Evolutionary conservation across 768 basidiomycete species (phyloP).

Genomic region (Termitomyces sp.): DNA sequence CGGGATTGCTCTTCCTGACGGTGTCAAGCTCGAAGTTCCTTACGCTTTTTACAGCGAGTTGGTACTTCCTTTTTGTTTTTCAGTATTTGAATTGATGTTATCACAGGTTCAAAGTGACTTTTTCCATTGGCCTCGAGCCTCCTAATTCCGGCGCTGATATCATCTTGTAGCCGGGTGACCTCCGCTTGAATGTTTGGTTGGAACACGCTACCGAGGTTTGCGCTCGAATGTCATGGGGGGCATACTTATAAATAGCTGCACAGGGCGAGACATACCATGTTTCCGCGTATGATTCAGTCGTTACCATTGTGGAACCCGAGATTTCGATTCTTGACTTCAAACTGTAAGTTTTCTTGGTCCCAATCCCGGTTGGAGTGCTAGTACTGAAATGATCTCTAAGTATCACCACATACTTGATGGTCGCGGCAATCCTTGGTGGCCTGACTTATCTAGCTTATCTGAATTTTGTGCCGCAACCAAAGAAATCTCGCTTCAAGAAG

Average conservation of each 20-base stretch:
- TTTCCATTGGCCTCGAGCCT: not conserved
- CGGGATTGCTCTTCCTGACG: slow-evolving; percentile 45
- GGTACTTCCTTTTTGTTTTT: slow-evolving; percentile 22
- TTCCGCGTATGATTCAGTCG: slow-evolving; percentile 67
- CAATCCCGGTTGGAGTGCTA: not conserved
- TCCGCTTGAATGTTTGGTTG: slow-evolving; percentile 71
- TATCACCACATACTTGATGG: slow-evolving; percentile 69
- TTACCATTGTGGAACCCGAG: slow-evolving; percentile 78
- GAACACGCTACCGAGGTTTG: slow-evolving; percentile 62
- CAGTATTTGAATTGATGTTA: slow-evolving; percentile 10
- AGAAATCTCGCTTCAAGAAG: slow-evolving; percentile 50
- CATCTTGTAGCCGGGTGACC: slow-evolving; percentile 59
- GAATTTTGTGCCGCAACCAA: slow-evolving; percentile 60
- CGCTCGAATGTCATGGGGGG: slow-evolving; percentile 3
- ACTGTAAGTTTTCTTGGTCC: slow-evolving; percentile 45
- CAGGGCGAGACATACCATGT: slow-evolving; percentile 59
- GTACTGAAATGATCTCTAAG: slow-evolving; percentile 18
- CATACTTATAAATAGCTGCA: not conserved
- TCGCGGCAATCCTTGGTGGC: slow-evolving; percentile 57
- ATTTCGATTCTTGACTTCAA: slow-evolving; percentile 74
- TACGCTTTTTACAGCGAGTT: slow-evolving; percentile 81
- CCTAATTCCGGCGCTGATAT: slow-evolving; percentile 1
- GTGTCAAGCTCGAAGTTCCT: slow-evolving; percentile 59
- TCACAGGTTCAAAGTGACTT: slow-evolving; percentile 55
- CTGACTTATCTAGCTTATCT: slow-evolving; percentile 60